Evolutionary conservation across 352 stramenopile genomes (phyloP).

Genomic region (Phytophthora megakarya): DNA sequence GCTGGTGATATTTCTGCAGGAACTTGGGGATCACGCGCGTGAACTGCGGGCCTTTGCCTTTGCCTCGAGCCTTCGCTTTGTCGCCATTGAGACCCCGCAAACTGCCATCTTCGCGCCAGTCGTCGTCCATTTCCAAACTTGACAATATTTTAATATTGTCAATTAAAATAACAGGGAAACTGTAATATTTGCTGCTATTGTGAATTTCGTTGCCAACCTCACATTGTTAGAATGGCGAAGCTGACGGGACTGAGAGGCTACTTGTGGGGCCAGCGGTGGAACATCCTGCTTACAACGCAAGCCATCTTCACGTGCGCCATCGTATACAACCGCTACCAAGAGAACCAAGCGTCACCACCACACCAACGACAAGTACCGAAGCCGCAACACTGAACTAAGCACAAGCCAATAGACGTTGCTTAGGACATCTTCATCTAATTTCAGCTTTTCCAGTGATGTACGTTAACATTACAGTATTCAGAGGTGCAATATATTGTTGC

Average conservation of each 20-base stretch:
- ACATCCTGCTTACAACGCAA: slow-evolving; percentile 77
- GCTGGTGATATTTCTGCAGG: slow-evolving; percentile 74
- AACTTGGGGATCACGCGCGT: slow-evolving; percentile 87
- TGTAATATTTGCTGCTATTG: neutral
- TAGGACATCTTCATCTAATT: neutral
- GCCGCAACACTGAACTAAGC: slow-evolving; percentile 5
- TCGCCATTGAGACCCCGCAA: slow-evolving; percentile 59
- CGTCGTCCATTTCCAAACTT: slow-evolving; percentile 61
- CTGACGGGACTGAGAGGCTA: slow-evolving; percentile 62
- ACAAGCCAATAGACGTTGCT: slow-evolving; percentile 6
- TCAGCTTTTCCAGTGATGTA: neutral
- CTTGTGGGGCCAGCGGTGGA: slow-evolving; percentile 72
- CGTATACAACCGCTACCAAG: slow-evolving; percentile 58
- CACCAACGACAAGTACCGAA: slow-evolving; percentile 21
- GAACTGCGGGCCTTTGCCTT: slow-evolving; percentile 68
- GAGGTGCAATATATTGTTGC: too few species aligned
- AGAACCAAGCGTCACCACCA: slow-evolving; percentile 23
- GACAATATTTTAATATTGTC: neutral
- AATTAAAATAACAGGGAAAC: neutral
- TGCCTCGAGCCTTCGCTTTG: slow-evolving; percentile 36
- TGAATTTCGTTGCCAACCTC: slow-evolving; percentile 8
- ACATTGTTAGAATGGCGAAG: slow-evolving; percentile 15
- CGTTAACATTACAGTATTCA: neutral
- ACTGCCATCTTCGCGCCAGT: slow-evolving; percentile 77
- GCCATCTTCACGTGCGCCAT: slow-evolving; percentile 69